A percentile compares a stretch with the other conserved stretches of the same genome.
phyloP scores from a whole-genome alignment of 768 basidiomycete genomes.

The Pleurotus ostreatus region DNA sequence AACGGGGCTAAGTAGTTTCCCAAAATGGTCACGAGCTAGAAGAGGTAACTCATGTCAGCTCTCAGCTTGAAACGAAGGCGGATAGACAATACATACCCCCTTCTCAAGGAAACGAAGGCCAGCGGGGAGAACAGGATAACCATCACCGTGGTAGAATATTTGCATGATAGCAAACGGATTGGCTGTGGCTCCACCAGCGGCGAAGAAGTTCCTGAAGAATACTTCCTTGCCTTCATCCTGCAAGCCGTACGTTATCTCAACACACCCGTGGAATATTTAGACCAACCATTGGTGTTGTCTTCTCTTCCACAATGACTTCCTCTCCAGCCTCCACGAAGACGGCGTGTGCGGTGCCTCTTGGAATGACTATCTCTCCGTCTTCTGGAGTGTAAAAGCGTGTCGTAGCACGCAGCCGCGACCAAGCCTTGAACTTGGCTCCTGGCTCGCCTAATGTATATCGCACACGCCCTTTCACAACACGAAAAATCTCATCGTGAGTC shows the following conservation, averaged over 20 bases:
- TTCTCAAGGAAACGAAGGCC: constrained; percentile 1
- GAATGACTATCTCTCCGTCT: constrained; percentile 2
- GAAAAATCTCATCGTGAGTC: background rate
- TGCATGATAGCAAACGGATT: constrained; percentile 3
- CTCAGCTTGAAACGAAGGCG: background rate
- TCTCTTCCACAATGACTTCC: constrained; percentile 1
- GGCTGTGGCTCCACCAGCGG: background rate
- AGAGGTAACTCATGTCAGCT: background rate
- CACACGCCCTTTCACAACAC: background rate
- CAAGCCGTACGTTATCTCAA: background rate
- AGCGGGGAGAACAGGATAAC: background rate
- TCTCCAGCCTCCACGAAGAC: background rate
- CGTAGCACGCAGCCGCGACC: background rate
- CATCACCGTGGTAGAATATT: constrained; percentile 1
- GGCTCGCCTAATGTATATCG: background rate
- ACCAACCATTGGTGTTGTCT: background rate
- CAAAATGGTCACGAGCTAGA: background rate
- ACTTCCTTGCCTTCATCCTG: constrained; percentile 2
- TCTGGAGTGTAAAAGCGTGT: background rate
- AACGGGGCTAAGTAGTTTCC: background rate
- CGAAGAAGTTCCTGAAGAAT: constrained; percentile 2
- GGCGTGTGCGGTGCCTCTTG: constrained; percentile 1
- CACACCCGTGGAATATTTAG: background rate
- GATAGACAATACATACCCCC: background rate
- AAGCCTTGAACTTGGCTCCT: background rate